Conservation (phyloP, 345 rosid genomes). For the Populus pruinosa region DNA sequence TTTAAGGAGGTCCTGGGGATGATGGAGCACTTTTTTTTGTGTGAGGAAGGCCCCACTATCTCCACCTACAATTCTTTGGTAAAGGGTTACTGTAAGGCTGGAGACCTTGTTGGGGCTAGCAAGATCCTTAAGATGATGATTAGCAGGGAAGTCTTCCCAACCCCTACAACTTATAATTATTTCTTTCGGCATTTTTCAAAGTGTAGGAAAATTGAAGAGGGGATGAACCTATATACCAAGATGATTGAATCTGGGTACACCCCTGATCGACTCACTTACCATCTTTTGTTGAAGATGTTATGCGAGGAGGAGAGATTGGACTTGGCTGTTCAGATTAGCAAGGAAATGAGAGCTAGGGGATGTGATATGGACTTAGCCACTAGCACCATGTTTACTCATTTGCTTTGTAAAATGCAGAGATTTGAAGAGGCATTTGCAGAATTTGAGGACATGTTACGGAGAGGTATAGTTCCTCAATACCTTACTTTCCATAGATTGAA, state of each 20-base stretch:
- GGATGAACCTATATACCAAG: slow-evolving; percentile 71
- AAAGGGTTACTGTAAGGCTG: slow-evolving; percentile 72
- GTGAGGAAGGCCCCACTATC: slow-evolving; percentile 65
- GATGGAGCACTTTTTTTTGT: slow-evolving; percentile 62
- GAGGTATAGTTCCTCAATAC: slow-evolving; percentile 71
- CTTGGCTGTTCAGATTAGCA: slow-evolving; percentile 63
- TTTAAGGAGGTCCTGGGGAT: slow-evolving; percentile 62
- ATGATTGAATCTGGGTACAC: slow-evolving; percentile 68
- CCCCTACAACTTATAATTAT: slow-evolving; percentile 67
- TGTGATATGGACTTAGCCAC: slow-evolving; percentile 63
- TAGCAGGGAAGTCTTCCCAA: slow-evolving; percentile 59
- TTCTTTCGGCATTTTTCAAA: slow-evolving; percentile 64
- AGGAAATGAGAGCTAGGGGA: slow-evolving; percentile 73
- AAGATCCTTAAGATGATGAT: slow-evolving; percentile 77
- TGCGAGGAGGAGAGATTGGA: slow-evolving; percentile 73
- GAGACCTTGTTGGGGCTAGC: slow-evolving; percentile 64
- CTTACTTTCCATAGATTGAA: slow-evolving; percentile 66
- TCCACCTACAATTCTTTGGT: slow-evolving; percentile 79
- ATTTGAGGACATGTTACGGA: slow-evolving; percentile 63
- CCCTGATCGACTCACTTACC: slow-evolving; percentile 67
- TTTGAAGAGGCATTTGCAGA: slow-evolving; percentile 65
- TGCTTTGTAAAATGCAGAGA: slow-evolving; percentile 56
- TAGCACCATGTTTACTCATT: slow-evolving; percentile 64
- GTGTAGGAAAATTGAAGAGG: slow-evolving; percentile 60
- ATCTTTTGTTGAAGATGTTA: slow-evolving; percentile 73